Base-by-base conservation (phyloP, 805 yeast genomes). In the Hyphopichia homilentoma region DNA sequence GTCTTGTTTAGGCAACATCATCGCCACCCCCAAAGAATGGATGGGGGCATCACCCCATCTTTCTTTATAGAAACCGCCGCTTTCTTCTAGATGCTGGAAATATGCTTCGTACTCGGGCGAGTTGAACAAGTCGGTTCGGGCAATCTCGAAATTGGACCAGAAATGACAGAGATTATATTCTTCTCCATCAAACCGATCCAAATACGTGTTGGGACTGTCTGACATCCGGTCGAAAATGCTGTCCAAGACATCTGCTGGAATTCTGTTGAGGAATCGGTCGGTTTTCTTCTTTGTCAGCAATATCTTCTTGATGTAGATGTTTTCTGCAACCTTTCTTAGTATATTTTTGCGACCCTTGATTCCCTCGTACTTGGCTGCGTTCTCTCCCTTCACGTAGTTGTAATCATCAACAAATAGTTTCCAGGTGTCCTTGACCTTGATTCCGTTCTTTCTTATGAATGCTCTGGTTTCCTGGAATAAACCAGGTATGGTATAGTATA, bases 1-100 rank as follows among this genome's bases (percentile, higher is more conserved):
- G 36, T 89, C 85, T 2, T 73, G 63, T 2, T 79, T 56, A 37
- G 82, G 70, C 25, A 89, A 61, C 47, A 84, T 67, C 73, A 93
- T 68, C 0, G 87, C 90, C 4, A 84, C 75, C 0, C 94, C 97
- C 15, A 93, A 58, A 0, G 96, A 81, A 54, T 88, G 97, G 4
- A 90, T 79, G 0, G 97, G 96, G 0, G 97, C 96, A 67, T 90
- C 97, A 2, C 97, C 97, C 97, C 97, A 90, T 49, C 98, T 65
- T 55, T 93, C 96, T 33, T 74, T 71, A 70, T 79, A 88, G 51
- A 90, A 89, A 0, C 97, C 97, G 7, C 89, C 86, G 4, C 78
- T 62, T 6, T 57, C 30, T 35, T 93, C 97, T 30, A 90, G 57
- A 44, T 66, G 74, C 24, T 78, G 61, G 54, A 85, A 86, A 54